Evolutionary conservation across 1,139 yeast genomes (phyloP).

Genomic region (Debaryomyces robertsiae): DNA sequence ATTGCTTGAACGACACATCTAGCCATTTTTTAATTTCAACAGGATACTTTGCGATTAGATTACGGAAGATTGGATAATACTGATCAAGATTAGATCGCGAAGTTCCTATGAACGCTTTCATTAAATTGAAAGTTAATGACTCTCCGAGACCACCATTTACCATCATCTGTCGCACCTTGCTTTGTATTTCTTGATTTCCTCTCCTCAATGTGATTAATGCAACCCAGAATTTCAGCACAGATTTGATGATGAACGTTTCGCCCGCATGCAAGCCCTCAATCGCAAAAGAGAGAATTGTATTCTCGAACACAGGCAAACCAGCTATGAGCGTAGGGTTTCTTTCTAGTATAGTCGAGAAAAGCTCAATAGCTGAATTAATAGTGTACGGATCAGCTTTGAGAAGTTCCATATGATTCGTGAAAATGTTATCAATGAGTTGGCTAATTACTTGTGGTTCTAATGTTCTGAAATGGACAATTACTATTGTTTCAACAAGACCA

Average conservation of each 20-base stretch:
- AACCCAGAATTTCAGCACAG: slow-evolving; percentile 69
- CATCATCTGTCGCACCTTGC: slow-evolving; percentile 34
- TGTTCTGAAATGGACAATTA: slow-evolving; percentile 34
- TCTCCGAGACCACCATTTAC: slow-evolving; percentile 41
- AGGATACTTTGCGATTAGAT: slow-evolving; percentile 55
- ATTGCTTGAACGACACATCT: slow-evolving; percentile 26
- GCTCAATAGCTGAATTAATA: slow-evolving; percentile 45
- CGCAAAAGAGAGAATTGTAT: slow-evolving; percentile 42
- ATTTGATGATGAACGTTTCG: slow-evolving; percentile 67
- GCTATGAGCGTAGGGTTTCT: slow-evolving; percentile 53
- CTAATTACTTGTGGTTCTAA: slow-evolving; percentile 33
- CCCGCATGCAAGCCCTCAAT: slow-evolving; percentile 51
- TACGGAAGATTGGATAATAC: slow-evolving; percentile 57
- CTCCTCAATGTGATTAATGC: slow-evolving; percentile 53
- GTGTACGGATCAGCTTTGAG: slow-evolving; percentile 56
- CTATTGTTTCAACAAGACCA: slow-evolving; percentile 43
- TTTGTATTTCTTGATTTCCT: slow-evolving; percentile 54
- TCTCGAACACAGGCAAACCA: slow-evolving; percentile 33
- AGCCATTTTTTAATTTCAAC: slow-evolving; percentile 52
- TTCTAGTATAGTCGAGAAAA: slow-evolving; percentile 50
- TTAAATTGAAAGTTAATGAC: slow-evolving; percentile 31
- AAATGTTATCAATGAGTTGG: slow-evolving; percentile 29
- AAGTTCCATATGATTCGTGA: slow-evolving; percentile 34
- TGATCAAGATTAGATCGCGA: slow-evolving; percentile 65
- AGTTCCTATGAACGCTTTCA: slow-evolving; percentile 44